Evolutionary conservation across 495 filamentous ascomycete genomes (phyloP), one percentile per base, ranked within the genome.

Genomic region (Neurospora sp.): DNA sequence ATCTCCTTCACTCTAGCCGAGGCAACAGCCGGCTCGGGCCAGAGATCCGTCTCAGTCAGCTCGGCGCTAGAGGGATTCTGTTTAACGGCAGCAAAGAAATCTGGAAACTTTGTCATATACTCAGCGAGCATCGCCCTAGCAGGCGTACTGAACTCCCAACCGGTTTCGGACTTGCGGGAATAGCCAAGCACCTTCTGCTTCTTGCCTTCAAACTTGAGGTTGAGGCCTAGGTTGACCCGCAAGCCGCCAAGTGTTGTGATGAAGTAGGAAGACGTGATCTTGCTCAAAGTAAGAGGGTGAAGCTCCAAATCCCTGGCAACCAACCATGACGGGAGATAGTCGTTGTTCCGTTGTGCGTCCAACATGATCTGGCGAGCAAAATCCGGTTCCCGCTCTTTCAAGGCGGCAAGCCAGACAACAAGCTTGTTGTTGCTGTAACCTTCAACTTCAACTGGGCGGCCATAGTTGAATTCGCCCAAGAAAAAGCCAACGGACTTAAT

Each of bases 151-250:
- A 96, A 98, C 82, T 98, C 96, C 96, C 96, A 99, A 10, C 96
- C 96, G 16, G 87, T 90, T 14, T 89, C 86, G 20, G 89, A 90
- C 70, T 93, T 92, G 74, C 94, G 93, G 20, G 95, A 97, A 80
- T 98, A 99, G 6, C 96, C 96, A 18, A 98, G 86, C 6, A 99
- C 96, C 82, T 99, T 99, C 72, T 93, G 89, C 83, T 98, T 96
- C 82, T 91, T 93, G 0, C 91, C 91, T 80, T 99, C 95, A 73
- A 98, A 98, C 79, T 99, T 99, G 74, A 99, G 85, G 79, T 98
- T 99, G 49, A 99, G 85, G 10, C 96, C 96, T 16, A 99, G 84
- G 77, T 99, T 98, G 49, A 96, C 87, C 42, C 88, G 86, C 66
- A 91, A 88, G 70, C 90, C 87, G 4, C 92, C 93, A 31, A 92